These are phyloP conservation scores for Patellifolia procumbens DNA, from an alignment of 179 eudicot genomes.

Conservation along the genomic window DNA sequence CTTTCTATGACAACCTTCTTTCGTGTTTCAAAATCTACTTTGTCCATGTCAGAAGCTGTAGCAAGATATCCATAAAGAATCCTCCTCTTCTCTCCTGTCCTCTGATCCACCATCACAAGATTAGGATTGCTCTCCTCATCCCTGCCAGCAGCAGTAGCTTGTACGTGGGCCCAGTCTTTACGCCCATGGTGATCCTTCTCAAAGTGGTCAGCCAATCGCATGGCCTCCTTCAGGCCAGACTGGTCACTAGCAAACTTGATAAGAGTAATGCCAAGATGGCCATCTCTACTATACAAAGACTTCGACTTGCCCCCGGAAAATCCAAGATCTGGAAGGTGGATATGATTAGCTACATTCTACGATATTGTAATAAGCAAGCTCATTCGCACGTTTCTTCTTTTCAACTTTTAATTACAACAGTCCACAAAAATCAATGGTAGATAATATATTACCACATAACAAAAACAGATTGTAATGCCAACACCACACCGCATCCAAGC, in stretches of 20 bases:
- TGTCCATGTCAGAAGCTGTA: constrained; percentile 71
- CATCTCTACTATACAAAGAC: constrained; percentile 73
- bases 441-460: neutral
- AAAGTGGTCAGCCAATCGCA: constrained; percentile 65
- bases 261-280: constrained; percentile 71
- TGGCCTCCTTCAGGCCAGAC: constrained; percentile 75
- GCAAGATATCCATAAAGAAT: constrained; percentile 79
- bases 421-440: neutral
- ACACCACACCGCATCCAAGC: neutral
- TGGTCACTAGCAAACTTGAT: constrained; percentile 71
- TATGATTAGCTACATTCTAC: no score
- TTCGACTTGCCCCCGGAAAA: constrained; percentile 80
- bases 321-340: constrained; percentile 61
- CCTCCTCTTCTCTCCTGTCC: constrained; percentile 71
- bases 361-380: neutral
- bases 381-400: neutral
- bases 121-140: constrained; percentile 73
- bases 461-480: neutral
- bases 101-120: constrained; percentile 61
- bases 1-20: constrained; percentile 72
- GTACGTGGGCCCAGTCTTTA: constrained; percentile 66
- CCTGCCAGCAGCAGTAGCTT: constrained; percentile 42
- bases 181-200: constrained; percentile 82
- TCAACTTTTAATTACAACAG: no score
- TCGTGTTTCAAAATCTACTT: constrained; percentile 67